These are phyloP conservation scores for Elsinoe batatas DNA, from an alignment of 2,329 filamentous ascomycete species.

Conservation along the genomic window DNA sequence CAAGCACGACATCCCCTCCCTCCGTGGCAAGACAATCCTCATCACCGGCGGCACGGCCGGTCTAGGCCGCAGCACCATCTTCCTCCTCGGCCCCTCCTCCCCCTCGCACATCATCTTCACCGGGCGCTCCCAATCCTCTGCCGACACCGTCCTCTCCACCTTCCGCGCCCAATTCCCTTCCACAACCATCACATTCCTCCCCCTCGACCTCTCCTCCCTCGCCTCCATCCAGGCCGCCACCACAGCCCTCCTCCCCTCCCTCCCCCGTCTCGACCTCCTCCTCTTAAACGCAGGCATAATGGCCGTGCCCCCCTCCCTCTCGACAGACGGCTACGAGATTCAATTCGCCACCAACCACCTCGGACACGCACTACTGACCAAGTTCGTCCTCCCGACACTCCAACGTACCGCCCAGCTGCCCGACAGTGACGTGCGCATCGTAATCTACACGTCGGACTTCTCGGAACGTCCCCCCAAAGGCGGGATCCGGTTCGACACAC, in stretches of 20 bases:
- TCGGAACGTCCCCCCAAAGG: slow-evolving; percentile 12
- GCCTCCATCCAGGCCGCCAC: slow-evolving; percentile 39
- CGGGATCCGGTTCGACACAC: slow-evolving; percentile 18
- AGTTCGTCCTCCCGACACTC: slow-evolving; percentile 15
- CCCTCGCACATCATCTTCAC: slow-evolving; percentile 45
- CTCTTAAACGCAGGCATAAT: slow-evolving; percentile 23
- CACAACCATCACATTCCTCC: slow-evolving; percentile 35
- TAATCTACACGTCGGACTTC: slow-evolving; percentile 14
- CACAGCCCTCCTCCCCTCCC: slow-evolving; percentile 30
- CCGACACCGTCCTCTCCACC: slow-evolving; percentile 34
- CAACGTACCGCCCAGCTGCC: slow-evolving; percentile 7
- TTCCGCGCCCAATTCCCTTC: slow-evolving; percentile 24
- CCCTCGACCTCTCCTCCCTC: slow-evolving; percentile 43
- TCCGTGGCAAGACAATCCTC: slow-evolving; percentile 23
- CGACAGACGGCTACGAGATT: slow-evolving; percentile 21
- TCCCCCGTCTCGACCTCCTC: slow-evolving; percentile 28
- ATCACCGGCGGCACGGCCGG: slow-evolving; percentile 32
- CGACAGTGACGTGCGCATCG: slow-evolving; percentile 15
- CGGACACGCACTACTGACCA: slow-evolving; percentile 22
- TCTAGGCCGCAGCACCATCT: slow-evolving; percentile 37
- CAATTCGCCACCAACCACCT: slow-evolving; percentile 24
- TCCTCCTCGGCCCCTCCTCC: slow-evolving; percentile 36
- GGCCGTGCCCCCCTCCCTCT: slow-evolving; percentile 17
- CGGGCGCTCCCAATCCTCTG: slow-evolving; percentile 37
- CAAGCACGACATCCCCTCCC: slow-evolving; percentile 20